Conservation (phyloP, 148 eudicot species). For the Camellia sinensis region DNA sequence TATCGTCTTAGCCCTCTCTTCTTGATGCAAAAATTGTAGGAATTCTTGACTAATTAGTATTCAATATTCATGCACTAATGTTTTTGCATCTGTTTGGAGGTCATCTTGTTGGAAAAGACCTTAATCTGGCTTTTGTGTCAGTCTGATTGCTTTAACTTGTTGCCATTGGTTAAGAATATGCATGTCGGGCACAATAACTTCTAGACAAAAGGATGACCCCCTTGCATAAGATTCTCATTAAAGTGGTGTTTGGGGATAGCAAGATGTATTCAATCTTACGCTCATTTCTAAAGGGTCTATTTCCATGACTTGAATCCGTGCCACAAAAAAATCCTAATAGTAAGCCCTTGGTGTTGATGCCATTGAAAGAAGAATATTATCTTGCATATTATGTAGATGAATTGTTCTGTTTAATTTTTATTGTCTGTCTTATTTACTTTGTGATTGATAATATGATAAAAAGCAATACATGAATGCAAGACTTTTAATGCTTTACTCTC, state of each 20-base stretch:
- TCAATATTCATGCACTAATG: background rate
- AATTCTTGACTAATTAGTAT: background rate
- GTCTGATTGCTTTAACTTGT: background rate
- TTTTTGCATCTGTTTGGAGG: background rate
- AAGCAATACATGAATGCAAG: background rate
- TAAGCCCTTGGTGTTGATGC: background rate
- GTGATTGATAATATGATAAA: background rate
- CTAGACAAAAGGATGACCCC: background rate
- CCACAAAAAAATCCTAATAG: no score
- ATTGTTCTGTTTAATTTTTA: background rate
- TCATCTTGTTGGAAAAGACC: background rate
- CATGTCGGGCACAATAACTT: background rate
- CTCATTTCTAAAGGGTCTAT: no score
- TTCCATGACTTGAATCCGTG: no score
- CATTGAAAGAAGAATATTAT: background rate
- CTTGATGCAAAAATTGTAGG: background rate
- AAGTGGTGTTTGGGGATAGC: no score
- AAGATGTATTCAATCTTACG: no score
- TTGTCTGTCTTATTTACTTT: background rate
- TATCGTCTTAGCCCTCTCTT: background rate
- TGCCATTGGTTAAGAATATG: background rate
- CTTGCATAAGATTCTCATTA: no score
- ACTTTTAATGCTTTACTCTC: background rate
- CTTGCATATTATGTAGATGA: background rate
- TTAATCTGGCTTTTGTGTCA: conserved; percentile 3